Base-by-base conservation (phyloP, 2,329 filamentous ascomycete genomes). In the Talaromyces sp. region DNA sequence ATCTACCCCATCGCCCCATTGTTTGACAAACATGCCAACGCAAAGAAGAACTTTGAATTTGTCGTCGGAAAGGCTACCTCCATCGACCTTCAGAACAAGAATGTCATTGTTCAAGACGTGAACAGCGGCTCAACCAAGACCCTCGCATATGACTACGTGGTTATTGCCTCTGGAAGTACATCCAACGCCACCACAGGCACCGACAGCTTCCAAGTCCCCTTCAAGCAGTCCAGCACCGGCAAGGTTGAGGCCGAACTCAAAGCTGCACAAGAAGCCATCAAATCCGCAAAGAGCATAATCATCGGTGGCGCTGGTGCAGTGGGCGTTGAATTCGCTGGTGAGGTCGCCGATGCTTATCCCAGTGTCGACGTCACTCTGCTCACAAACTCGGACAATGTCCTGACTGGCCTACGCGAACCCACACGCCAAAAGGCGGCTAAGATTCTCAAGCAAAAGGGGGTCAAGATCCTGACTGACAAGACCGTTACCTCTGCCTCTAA, bases 161-260 rank as follows among this genome's bases (percentile, higher is more conserved):
- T 86, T 66, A 80, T 85, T 57, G 82, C 83, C 13, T 84, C 83
- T 1, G 84, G 84, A 11, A 79, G 80, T 22, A 75, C 67, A 17
- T 81, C 82, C 79, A 60, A 58, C 49, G 50, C 64, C 4, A 62
- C 50, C 4, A 57, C 61, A 1, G 64, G 64, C 45, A 43, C 22
- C n/a, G 27, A 22, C 33, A 62, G 59, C 43, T 19, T 66, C 15
- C 45, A 54, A 35, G 60, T 62, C 31, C 64, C 64, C 8, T 66
- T 66, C 64, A 66, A 54, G 7, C 33, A 25, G 13, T 35, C 33
- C 54, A 31, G 25, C 13, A 59, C 8, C 31, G 43, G 33, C 31
- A 62, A 57, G 5, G 7, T 63, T 7, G 49, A 63, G 25, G 15
- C 39, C 0, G 61, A 63, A 49, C 27, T 63, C 49, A 37, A 57